These are phyloP conservation scores for Fistulinella prunicolor DNA, from an alignment of 768 basidiomycete species.

Conservation along the genomic window DNA sequence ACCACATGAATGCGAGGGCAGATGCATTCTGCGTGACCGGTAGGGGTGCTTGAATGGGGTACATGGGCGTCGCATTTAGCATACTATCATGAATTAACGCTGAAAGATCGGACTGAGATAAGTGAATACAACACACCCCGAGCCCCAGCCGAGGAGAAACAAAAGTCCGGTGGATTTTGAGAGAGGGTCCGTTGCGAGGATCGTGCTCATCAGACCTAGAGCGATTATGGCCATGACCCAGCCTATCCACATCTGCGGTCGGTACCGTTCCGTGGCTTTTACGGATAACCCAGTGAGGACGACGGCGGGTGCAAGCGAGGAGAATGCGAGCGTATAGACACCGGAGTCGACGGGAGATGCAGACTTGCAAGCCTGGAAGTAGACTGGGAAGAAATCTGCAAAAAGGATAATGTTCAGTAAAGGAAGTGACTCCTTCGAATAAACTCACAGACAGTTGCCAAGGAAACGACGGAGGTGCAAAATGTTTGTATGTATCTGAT, in stretches of 20 bases:
- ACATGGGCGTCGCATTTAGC: conserved; percentile 27
- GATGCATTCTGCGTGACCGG: conserved; percentile 38
- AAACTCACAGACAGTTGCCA: conserved; percentile 23
- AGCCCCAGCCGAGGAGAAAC: not conserved
- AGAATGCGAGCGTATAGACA: conserved; percentile 16
- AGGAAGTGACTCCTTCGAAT: not conserved
- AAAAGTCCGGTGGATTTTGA: conserved; percentile 17
- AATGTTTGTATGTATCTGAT: conserved; percentile 29
- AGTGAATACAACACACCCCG: conserved; percentile 1
- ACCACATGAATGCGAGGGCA: conserved; percentile 44
- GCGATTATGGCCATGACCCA: conserved; percentile 35
- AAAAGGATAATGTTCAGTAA: not conserved
- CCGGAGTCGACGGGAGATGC: conserved; percentile 35
- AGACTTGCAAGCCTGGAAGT: conserved; percentile 42
- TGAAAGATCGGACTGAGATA: too few relatives aligned
- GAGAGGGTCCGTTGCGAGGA: conserved; percentile 25
- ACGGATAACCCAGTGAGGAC: conserved; percentile 34
- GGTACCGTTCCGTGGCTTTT: conserved; percentile 29
- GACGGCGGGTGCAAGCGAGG: conserved; percentile 28
- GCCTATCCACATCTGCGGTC: conserved; percentile 31
- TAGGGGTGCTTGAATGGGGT: conserved; percentile 48
- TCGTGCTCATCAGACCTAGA: conserved; percentile 34
- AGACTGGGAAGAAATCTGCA: conserved; percentile 40
- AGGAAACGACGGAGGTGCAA: conserved; percentile 10
- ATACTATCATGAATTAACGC: too few relatives aligned